Base-by-base conservation (phyloP, 495 filamentous ascomycete genomes). In the Hamigera avellanea region DNA sequence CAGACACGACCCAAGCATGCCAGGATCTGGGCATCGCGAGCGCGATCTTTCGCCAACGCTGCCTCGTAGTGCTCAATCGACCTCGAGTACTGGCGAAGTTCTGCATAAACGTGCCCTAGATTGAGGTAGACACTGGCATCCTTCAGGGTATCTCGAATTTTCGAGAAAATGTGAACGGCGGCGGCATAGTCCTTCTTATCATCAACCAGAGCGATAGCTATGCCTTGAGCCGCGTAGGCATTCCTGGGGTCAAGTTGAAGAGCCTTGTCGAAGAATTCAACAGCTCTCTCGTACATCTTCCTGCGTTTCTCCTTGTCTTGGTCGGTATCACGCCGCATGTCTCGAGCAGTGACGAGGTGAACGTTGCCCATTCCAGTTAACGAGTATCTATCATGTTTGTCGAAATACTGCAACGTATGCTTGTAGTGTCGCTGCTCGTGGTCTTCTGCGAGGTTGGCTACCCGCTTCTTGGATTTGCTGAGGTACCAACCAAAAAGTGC, bases 201-300 rank as follows among this genome's bases (percentile, higher is more conserved):
- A 52, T 98, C 91, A 0, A 91, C 73, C 30, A 96, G 67, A 2
- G 91, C 86, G 47, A 98, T 96, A 6, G 81, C 91, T 42, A 96
- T 78, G 21, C 93, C 91, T 50, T 98, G 93, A 8, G 93, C 91
- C 0, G 91, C 91, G 50, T 93, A 93, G 1, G 93, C 91, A 43
- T 96, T 96, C 57, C 79, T 83, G 1, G 83, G 76, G 49, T 98
- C 91, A 2, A 96, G 64, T 50, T 91, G 86, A 12, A 98, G 63
- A 16, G 86, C 89, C 62, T 98, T 98, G 54, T 96, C 93, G 53
- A 94, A 98, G 64, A 96, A 96, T 53, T 95, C 93, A 8, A 96
- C 87, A 1, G 91, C 89, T 39, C 83, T 83, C 53, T 78, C 74
- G 54, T 95, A 98, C 44, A 74, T 78, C 46, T 80, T 82, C 28